phyloP scores from a whole-genome alignment of 208 protist genomes.

The Leishmania mexicana region DNA sequence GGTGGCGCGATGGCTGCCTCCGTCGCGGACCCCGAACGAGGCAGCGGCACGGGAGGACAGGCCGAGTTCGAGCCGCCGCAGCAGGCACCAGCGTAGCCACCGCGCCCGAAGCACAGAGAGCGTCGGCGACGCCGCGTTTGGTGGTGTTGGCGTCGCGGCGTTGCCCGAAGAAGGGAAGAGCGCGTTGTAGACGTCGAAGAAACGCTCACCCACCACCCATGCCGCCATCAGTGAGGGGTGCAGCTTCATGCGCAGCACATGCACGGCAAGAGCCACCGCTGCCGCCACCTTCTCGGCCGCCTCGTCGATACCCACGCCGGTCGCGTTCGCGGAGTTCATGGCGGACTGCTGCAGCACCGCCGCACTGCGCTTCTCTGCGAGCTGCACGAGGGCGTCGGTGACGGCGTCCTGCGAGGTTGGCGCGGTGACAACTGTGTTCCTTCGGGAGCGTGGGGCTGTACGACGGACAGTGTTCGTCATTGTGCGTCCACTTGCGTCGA shows the following conservation, averaged over 20 bases:
- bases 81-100: slow-evolving; percentile 35
- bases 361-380: slow-evolving; percentile 19
- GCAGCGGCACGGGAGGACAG: background rate
- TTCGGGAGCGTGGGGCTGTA: background rate
- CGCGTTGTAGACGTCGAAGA: slow-evolving; percentile 27
- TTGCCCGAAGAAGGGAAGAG: slow-evolving; percentile 16
- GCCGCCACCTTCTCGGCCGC: slow-evolving; percentile 1
- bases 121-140: background rate
- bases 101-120: slow-evolving; percentile 29
- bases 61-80: slow-evolving; percentile 15
- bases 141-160: background rate
- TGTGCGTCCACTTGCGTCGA: background rate
- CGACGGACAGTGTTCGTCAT: background rate
- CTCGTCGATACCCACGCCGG: background rate
- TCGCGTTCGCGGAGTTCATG: background rate
- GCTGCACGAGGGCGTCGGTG: slow-evolving; percentile 3
- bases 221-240: background rate
- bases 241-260: slow-evolving; percentile 26
- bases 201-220: background rate
- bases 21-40: background rate
- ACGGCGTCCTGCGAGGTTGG: slow-evolving; percentile 10
- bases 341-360: slow-evolving; percentile 3
- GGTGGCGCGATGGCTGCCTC: background rate
- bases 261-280: slow-evolving; percentile 22
- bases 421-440: background rate